Conservation (phyloP, 164 flowering plant genomes). For the Magnolia kwangsiensis region DNA sequence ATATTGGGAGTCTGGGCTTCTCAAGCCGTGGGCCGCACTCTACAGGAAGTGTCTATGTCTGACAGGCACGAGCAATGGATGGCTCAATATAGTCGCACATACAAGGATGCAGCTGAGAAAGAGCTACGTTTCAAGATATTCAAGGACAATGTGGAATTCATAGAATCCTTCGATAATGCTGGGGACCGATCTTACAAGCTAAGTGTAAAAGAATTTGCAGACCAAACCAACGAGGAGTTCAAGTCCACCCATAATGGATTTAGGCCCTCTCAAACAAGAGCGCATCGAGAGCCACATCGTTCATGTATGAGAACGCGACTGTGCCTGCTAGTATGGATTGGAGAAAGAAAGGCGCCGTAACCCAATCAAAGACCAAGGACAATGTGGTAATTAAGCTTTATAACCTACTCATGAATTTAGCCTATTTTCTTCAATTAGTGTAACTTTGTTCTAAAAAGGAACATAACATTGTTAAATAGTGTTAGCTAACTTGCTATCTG, state of each 20-base stretch:
- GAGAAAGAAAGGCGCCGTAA: conserved; percentile 37
- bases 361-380: conserved; percentile 35
- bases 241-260: conserved; percentile 15
- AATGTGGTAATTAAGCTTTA: conserved; percentile 27
- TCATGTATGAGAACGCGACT: conserved; percentile 18
- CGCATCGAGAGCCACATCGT: background rate
- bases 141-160: conserved; percentile 26
- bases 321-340: conserved; percentile 27
- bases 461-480: background rate
- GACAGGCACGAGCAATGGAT: conserved; percentile 23
- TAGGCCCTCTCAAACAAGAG: background rate
- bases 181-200: conserved; percentile 18
- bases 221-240: conserved; percentile 30
- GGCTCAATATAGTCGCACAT: conserved; percentile 9
- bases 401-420: background rate
- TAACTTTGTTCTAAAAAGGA: background rate
- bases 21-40: conserved; percentile 8
- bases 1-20: conserved; percentile 9
- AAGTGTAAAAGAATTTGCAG: conserved; percentile 25
- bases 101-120: conserved; percentile 15
- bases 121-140: conserved; percentile 27
- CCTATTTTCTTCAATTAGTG: background rate
- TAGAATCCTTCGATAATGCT: conserved; percentile 20
- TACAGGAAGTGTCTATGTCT: background rate
- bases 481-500: background rate